Evolutionary conservation across 306 rosid genomes (phyloP).

Genomic region (Canavalia gladiata): DNA sequence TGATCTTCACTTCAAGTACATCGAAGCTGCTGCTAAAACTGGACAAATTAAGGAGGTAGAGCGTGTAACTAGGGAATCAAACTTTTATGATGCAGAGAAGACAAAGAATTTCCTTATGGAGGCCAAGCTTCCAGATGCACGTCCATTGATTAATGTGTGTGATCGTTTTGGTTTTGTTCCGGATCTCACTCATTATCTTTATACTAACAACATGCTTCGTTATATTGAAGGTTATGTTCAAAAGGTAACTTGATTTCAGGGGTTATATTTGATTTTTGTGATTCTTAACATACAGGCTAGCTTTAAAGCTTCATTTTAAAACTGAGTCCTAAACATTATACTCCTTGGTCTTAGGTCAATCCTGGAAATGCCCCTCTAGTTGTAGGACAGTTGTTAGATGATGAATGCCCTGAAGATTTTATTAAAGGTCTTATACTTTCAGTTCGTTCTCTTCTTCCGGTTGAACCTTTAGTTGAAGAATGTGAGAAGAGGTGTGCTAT

Average conservation of each 20-base stretch:
- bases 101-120: slow-evolving; percentile 94
- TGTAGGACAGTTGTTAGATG: slow-evolving; percentile 94
- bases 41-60: slow-evolving; percentile 97
- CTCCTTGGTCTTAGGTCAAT: slow-evolving; percentile 72
- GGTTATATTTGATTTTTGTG: slow-evolving; percentile 1
- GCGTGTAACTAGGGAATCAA: slow-evolving; percentile 95
- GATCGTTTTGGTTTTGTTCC: slow-evolving; percentile 97
- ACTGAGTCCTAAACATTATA: slow-evolving; percentile 37
- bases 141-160: slow-evolving; percentile 94
- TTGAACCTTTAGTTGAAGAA: slow-evolving; percentile 96
- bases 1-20: slow-evolving; percentile 94
- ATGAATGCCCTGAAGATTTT: slow-evolving; percentile 98
- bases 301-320: slow-evolving; percentile 18
- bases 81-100: slow-evolving; percentile 91
- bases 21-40: slow-evolving; percentile 96
- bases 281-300: slow-evolving; percentile 47
- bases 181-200: slow-evolving; percentile 93
- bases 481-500: slow-evolving; percentile 89
- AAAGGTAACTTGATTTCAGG: slow-evolving; percentile 76
- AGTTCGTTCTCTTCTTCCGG: slow-evolving; percentile 97
- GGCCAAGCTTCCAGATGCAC: slow-evolving; percentile 96
- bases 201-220: slow-evolving; percentile 93
- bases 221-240: slow-evolving; percentile 97
- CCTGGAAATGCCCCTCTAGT: slow-evolving; percentile 96
- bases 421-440: slow-evolving; percentile 96